Evolutionary conservation across 2,329 filamentous ascomycete species (phyloP).

Genomic region (Botryotinia convoluta): DNA sequence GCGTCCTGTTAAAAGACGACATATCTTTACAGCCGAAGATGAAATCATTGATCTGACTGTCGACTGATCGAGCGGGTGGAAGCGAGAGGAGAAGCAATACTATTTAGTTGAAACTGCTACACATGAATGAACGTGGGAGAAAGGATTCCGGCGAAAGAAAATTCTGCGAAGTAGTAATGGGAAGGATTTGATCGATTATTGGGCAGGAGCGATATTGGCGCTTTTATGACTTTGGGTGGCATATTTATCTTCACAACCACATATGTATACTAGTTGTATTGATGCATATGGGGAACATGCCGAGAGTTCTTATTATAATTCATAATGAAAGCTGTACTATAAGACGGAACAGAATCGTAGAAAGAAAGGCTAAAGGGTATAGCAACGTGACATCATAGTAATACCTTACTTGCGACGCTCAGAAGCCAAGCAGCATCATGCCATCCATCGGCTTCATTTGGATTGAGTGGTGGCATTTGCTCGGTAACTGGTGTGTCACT

Average conservation of each 20-base stretch:
- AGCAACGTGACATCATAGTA: slow-evolving; percentile 24
- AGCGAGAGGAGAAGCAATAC: not conserved
- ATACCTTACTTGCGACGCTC: slow-evolving; percentile 51
- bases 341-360: not conserved
- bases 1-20: slow-evolving; percentile 20
- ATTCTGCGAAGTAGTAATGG: not conserved
- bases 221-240: not conserved
- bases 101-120: not conserved
- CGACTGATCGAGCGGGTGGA: not conserved
- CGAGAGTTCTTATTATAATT: slow-evolving; percentile 12
- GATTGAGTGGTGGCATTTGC: slow-evolving; percentile 48
- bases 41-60: slow-evolving; percentile 15
- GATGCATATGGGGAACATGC: not conserved
- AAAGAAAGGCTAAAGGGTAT: not conserved
- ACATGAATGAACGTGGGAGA: not conserved
- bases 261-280: slow-evolving; percentile 1
- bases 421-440: slow-evolving; percentile 67
- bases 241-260: not conserved
- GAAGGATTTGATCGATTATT: not conserved
- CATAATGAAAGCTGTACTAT: slow-evolving; percentile 13
- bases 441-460: slow-evolving; percentile 59
- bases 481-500: slow-evolving; percentile 43
- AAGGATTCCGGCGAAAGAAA: not conserved
- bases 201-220: not conserved
- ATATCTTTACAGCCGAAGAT: slow-evolving; percentile 15